Evolutionary conservation across 768 basidiomycete genomes (phyloP).

Genomic region (Tricholoma saponaceum): DNA sequence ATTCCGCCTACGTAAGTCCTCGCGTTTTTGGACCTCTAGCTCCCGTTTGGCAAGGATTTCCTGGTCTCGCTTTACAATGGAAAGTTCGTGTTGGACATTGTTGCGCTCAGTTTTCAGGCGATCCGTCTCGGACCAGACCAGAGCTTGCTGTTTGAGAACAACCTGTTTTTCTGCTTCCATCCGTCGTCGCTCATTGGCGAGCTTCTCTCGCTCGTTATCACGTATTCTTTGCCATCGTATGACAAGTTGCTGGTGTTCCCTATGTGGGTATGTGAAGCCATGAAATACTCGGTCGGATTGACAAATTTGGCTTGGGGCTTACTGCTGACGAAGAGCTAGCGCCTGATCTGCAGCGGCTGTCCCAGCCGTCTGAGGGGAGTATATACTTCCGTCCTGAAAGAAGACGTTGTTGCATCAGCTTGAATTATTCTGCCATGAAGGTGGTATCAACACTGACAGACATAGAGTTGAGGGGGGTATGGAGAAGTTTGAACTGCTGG

Average conservation of each 20-base stretch:
- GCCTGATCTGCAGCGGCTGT: constrained; percentile 7
- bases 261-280: not conserved
- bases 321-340: constrained; percentile 10
- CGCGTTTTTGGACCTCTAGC: constrained; percentile 5
- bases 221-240: not conserved
- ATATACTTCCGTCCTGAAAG: constrained; percentile 5
- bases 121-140: constrained; percentile 10
- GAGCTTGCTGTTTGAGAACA: constrained; percentile 6
- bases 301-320: not conserved
- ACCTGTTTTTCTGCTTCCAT: constrained; percentile 5
- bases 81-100: constrained; percentile 4
- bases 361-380: not conserved
- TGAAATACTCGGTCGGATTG: not conserved
- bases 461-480: not conserved
- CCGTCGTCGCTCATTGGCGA: not conserved
- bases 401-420: not conserved
- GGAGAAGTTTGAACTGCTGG: no score
- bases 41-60: constrained; percentile 5
- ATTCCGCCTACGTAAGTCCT: constrained; percentile 11
- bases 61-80: constrained; percentile 9
- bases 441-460: not conserved
- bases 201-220: not conserved
- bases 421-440: not conserved
- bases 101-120: constrained; percentile 2
- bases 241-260: constrained; percentile 3